These are phyloP conservation scores for Neurospora intermedia DNA, from an alignment of 495 filamentous ascomycete species.

Conservation along the genomic window DNA sequence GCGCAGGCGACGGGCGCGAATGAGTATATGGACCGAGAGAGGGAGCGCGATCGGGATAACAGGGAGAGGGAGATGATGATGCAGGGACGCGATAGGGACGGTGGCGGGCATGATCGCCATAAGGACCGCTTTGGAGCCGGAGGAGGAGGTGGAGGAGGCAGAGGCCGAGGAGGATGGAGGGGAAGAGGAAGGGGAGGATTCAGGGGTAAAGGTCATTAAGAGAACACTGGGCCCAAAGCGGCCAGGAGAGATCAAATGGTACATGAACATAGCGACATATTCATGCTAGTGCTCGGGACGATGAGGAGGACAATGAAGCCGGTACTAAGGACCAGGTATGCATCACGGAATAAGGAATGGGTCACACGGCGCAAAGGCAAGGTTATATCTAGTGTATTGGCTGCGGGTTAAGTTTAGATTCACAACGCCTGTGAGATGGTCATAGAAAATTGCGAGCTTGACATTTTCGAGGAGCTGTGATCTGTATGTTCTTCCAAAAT, in stretches of 20 bases:
- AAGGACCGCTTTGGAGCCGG: conserved; percentile 24
- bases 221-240: neutral
- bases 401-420: neutral
- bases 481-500: neutral
- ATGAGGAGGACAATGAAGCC: neutral
- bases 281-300: neutral
- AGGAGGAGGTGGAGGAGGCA: conserved; percentile 16
- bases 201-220: conserved; percentile 5
- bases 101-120: conserved; percentile 16
- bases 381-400: neutral
- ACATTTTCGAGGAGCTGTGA: neutral
- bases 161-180: conserved; percentile 24
- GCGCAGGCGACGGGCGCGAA: neutral
- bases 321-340: neutral
- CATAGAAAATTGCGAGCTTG: neutral
- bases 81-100: conserved; percentile 22
- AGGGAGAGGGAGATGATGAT: conserved; percentile 14
- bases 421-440: accelerated
- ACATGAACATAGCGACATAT: neutral
- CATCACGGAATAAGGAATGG: neutral
- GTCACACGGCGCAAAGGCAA: neutral
- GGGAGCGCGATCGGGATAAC: conserved; percentile 9
- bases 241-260: neutral
- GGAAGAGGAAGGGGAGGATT: conserved; percentile 14
- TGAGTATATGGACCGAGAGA: conserved; percentile 6